phyloP scores from a whole-genome alignment of 2,329 filamentous ascomycete genomes.

The Fusarium veterinarium region DNA sequence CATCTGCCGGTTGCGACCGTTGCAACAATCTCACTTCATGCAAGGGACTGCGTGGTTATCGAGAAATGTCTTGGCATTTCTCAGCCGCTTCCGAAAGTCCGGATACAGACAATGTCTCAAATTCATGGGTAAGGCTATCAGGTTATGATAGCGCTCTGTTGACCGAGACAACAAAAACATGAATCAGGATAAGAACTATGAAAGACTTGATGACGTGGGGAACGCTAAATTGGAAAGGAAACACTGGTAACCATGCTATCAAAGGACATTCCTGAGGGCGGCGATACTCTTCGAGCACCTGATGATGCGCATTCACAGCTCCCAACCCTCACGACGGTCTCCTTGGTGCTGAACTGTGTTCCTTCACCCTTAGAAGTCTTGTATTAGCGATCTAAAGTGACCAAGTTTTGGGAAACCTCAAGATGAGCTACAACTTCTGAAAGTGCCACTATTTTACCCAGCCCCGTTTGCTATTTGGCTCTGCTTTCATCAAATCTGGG shows the following conservation, averaged over 20 bases:
- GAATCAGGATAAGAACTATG: not conserved
- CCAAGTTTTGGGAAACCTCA: not conserved
- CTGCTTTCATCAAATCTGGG: not conserved
- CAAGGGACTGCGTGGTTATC: not conserved
- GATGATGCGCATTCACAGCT: not conserved
- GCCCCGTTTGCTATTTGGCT: not conserved
- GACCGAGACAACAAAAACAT: not conserved
- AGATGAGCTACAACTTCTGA: not conserved
- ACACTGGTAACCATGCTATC: not conserved
- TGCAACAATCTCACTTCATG: slow-evolving; percentile 1
- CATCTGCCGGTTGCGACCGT: slow-evolving; percentile 10
- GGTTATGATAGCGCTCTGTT: not conserved
- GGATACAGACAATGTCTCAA: not conserved
- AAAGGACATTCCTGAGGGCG: not conserved
- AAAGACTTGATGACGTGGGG: not conserved
- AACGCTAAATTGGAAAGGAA: not conserved
- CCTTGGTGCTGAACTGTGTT: not conserved
- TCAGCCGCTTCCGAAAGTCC: not conserved
- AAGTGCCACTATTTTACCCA: not conserved
- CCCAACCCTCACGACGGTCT: not conserved
- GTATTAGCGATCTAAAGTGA: not conserved
- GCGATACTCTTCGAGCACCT: not conserved
- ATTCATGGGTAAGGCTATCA: not conserved
- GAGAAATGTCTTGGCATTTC: slow-evolving; percentile 16
- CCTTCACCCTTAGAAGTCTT: not conserved